These are phyloP conservation scores for Cladophialophora immunda DNA, from an alignment of 2,329 filamentous ascomycete species.

Conservation along the genomic window DNA sequence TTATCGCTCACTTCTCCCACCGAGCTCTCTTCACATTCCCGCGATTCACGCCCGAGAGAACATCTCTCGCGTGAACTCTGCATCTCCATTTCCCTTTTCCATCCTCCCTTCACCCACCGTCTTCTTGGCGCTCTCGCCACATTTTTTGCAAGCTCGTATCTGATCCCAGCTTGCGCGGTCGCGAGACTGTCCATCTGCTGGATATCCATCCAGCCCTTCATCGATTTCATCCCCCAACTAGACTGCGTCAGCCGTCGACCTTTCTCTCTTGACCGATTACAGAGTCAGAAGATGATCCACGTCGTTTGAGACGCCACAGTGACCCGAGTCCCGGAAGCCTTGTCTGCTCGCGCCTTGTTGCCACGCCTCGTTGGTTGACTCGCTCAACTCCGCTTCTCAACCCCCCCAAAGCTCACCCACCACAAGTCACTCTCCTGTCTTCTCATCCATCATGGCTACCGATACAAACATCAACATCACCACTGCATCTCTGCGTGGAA, in stretches of 20 bases:
- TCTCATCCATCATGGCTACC: constrained; percentile 32
- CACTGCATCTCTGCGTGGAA: constrained; percentile 37
- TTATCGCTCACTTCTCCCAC: neutral
- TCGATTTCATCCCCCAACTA: neutral
- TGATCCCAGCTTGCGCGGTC: constrained; percentile 8
- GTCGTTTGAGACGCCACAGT: constrained; percentile 16
- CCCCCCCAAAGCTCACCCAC: constrained; percentile 20
- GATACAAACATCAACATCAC: constrained; percentile 37
- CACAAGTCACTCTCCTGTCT: constrained; percentile 8
- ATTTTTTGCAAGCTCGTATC: constrained; percentile 8
- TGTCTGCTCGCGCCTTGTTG: constrained; percentile 24
- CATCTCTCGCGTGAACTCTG: constrained; percentile 5
- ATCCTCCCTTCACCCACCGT: neutral
- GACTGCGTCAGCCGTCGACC: neutral
- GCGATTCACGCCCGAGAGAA: neutral
- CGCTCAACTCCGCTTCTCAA: constrained; percentile 35
- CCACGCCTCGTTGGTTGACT: constrained; percentile 27
- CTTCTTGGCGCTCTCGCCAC: constrained; percentile 16
- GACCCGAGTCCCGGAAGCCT: constrained; percentile 33
- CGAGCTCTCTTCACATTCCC: neutral
- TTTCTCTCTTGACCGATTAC: neutral
- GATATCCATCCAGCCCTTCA: neutral
- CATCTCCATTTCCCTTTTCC: constrained; percentile 8
- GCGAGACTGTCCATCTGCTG: constrained; percentile 1
- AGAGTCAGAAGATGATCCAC: constrained; percentile 19